Evolutionary conservation across 345 rosid genomes (phyloP).

Genomic region (Xanthoceras sorbifolium): DNA sequence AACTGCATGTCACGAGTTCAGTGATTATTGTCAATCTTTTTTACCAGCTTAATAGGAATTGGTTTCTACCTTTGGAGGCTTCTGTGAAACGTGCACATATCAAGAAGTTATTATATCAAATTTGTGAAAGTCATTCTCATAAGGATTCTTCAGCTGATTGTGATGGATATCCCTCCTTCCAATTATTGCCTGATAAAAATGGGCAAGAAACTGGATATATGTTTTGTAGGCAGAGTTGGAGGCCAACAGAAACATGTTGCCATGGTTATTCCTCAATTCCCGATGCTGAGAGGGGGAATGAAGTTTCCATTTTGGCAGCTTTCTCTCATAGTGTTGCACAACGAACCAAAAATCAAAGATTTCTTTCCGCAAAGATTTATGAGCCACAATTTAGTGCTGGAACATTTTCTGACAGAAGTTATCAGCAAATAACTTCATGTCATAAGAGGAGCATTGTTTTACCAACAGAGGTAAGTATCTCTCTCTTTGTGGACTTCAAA

Average conservation of each 20-base stretch:
- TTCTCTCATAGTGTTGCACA: conserved; percentile 33
- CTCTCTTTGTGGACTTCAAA: conserved; percentile 7
- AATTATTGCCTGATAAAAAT: conserved; percentile 25
- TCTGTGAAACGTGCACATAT: conserved; percentile 74
- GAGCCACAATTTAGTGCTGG: conserved; percentile 42
- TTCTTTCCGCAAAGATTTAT: conserved; percentile 41
- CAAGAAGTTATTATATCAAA: conserved; percentile 60
- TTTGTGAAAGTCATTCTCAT: conserved; percentile 45
- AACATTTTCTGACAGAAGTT: conserved; percentile 24
- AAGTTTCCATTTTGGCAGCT: conserved; percentile 35
- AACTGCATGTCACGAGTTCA: not conserved
- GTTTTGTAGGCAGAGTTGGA: conserved; percentile 36
- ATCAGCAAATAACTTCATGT: conserved; percentile 26
- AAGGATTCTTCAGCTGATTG: conserved; percentile 34
- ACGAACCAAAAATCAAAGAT: conserved; percentile 32
- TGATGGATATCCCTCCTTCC: conserved; percentile 33
- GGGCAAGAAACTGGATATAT: conserved; percentile 41
- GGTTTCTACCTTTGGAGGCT: conserved; percentile 89
- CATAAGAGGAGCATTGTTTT: conserved; percentile 33
- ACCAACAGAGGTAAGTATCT: conserved; percentile 48
- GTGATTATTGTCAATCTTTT: not conserved
- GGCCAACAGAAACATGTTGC: conserved; percentile 31
- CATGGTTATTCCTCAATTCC: conserved; percentile 37
- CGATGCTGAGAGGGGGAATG: conserved; percentile 34
- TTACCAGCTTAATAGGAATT: conserved; percentile 68